Conservation (phyloP, 805 yeast species). For the Starmerella scarabaei region DNA sequence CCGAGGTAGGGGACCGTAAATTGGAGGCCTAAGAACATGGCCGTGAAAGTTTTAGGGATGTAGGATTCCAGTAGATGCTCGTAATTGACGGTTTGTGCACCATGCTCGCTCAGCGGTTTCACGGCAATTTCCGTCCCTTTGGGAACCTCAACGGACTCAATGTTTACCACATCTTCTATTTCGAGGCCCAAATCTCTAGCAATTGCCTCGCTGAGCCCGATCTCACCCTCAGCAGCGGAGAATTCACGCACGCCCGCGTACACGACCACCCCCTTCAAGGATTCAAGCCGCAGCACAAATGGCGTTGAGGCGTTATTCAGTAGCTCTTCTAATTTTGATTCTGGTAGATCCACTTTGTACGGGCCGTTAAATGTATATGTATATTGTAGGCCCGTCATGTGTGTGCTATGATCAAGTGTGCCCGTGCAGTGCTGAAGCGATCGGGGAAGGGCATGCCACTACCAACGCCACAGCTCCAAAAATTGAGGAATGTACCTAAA, state of each 20-base stretch:
- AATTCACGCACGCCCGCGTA: constrained; percentile 40
- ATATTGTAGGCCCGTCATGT: too few relatives aligned
- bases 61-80: constrained; percentile 40
- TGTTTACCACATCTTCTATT: constrained; percentile 14
- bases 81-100: constrained; percentile 32
- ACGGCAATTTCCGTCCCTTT: constrained; percentile 36
- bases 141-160: constrained; percentile 30
- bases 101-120: constrained; percentile 27
- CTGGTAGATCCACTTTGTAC: constrained; percentile 15
- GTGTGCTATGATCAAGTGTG: too few relatives aligned
- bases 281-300: background rate
- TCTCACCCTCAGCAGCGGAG: constrained; percentile 30
- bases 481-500: too few relatives aligned
- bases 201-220: constrained; percentile 31
- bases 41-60: constrained; percentile 39
- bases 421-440: too few relatives aligned
- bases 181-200: constrained; percentile 24
- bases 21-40: constrained; percentile 33
- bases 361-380: constrained; percentile 3
- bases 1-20: constrained; percentile 28
- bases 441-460: too few relatives aligned
- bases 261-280: constrained; percentile 20
- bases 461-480: too few relatives aligned
- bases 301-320: background rate
- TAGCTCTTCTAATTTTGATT: constrained; percentile 3